Evolutionary conservation across 768 basidiomycete genomes (phyloP), one percentile per base, ranked within the genome.

Genomic region (Lentinula raphanica): DNA sequence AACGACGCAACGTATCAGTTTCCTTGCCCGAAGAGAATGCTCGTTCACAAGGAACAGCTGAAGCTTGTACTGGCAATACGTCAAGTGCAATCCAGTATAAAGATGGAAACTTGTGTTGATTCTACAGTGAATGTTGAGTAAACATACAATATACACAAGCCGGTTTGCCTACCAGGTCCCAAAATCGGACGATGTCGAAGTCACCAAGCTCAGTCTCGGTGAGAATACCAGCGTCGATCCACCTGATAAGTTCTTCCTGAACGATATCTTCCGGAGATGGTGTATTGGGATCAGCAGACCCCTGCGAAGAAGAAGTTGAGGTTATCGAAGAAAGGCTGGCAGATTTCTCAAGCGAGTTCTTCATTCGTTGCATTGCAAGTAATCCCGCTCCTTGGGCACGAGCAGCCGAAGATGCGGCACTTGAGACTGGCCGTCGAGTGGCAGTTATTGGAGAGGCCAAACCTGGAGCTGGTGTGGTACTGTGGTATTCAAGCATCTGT

Each of bases 11-110:
- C n/a, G 67, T 64, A 44, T 58, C 61, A 1, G 70, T 71, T 58
- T 69, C 69, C 50, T 72, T 70, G 54, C 67, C 66, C 5, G 68
- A 71, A 5, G 71, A 72, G 54, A 72, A 74, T 7, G 68, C 62
- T 0, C 63, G 58, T 58, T 74, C 70, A 31, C 64, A 71, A 3
- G 68, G 68, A 17, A 74, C 70, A 1, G 68, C 59, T 12, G 70
- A 70, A 1, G 66, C 66, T 50, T 72, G 70, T 2, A 65, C 64
- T 5, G 67, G 69, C 5, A 72, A 60, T 11, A 69, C 58, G 54
- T 71, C 67, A 27, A 69, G 56, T 3, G 69, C 63, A 28, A 70
- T 59, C 7, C 17, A 23, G 40, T 62, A 71, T 1, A 72, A 49
- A 1, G 59, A 53, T 2, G 69, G 68, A 55, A 54, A 68, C 12